phyloP scores from a whole-genome alignment of 2,329 filamentous ascomycete genomes.

The Calonectria crousiana region DNA sequence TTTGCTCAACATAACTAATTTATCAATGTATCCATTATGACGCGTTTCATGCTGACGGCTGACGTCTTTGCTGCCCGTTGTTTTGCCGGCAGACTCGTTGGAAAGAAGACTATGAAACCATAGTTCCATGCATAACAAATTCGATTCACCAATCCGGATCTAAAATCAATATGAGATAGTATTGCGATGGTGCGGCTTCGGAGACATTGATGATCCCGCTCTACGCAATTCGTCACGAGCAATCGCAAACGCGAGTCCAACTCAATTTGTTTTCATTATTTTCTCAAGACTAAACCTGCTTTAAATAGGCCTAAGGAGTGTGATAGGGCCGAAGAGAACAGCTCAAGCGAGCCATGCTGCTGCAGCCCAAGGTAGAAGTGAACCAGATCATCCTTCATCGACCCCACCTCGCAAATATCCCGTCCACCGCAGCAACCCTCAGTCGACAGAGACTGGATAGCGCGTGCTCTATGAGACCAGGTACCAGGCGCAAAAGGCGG shows the following conservation, averaged over 20 bases:
- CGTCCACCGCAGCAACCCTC: neutral
- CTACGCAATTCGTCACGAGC: neutral
- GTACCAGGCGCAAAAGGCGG: constrained; percentile 1
- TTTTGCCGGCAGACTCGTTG: neutral
- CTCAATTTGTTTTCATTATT: constrained; percentile 2
- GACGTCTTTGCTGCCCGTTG: neutral
- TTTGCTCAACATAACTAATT: neutral
- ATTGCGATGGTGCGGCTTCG: neutral
- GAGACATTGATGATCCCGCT: neutral
- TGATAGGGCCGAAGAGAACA: neutral
- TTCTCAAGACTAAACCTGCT: neutral
- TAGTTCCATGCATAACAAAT: neutral
- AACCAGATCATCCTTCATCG: neutral
- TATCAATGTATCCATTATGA: neutral
- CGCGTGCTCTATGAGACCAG: neutral
- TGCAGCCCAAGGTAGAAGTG: neutral
- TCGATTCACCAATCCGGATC: neutral
- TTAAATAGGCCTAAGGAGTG: constrained; percentile 5
- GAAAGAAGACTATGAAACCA: neutral
- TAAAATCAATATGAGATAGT: neutral
- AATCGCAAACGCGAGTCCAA: neutral
- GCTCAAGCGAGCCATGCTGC: neutral
- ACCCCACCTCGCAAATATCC: neutral
- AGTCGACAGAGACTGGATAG: neutral
- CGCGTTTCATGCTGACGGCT: neutral